These are phyloP conservation scores for Xylariaceae sp. DNA, from an alignment of 2,329 filamentous ascomycete species.

Conservation along the genomic window DNA sequence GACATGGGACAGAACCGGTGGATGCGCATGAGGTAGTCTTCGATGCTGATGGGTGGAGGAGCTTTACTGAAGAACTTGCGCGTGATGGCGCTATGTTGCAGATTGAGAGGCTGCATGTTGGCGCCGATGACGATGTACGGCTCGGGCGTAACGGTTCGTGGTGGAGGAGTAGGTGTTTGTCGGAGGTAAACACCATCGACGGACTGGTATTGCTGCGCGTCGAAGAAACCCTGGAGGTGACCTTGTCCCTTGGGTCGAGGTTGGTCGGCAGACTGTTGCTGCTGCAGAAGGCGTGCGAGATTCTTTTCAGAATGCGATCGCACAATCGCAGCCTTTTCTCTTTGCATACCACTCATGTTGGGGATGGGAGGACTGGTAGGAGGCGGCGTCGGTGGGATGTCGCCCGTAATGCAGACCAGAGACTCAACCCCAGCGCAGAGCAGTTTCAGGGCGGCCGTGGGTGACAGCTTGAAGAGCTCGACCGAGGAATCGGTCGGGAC, in stretches of 20 bases:
- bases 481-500: constrained; percentile 53
- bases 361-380: constrained; percentile 68
- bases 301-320: constrained; percentile 64
- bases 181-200: constrained; percentile 64
- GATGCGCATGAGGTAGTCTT: constrained; percentile 84
- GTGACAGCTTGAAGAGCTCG: constrained; percentile 76
- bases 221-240: constrained; percentile 29
- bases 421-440: constrained; percentile 76
- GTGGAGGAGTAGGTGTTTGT: constrained; percentile 40
- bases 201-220: constrained; percentile 41
- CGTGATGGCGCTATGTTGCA: constrained; percentile 85
- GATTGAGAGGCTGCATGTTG: constrained; percentile 73
- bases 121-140: constrained; percentile 70
- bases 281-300: constrained; percentile 52
- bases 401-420: constrained; percentile 75
- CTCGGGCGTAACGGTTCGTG: constrained; percentile 44
- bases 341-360: constrained; percentile 67
- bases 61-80: constrained; percentile 93
- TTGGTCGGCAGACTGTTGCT: constrained; percentile 37
- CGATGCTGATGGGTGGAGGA: constrained; percentile 80
- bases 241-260: constrained; percentile 4
- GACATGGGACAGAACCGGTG: constrained; percentile 94
- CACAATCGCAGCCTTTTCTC: constrained; percentile 66
- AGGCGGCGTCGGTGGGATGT: constrained; percentile 81
- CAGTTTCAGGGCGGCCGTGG: constrained; percentile 78